These are phyloP conservation scores for Nemania bipapillata DNA, from an alignment of 2,329 filamentous ascomycete species.

Conservation along the genomic window DNA sequence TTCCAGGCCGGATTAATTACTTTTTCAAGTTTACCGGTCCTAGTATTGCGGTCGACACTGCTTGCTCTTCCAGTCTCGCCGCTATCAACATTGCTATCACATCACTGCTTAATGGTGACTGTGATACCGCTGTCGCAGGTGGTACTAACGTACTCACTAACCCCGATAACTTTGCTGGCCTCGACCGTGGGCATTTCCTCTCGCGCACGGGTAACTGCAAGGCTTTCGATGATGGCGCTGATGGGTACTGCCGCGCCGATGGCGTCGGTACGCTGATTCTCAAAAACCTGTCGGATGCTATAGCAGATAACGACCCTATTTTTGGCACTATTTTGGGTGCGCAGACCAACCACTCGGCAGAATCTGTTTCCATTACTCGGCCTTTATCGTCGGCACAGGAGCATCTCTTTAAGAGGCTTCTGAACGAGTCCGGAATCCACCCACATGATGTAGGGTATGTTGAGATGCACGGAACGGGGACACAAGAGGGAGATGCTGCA, in stretches of 20 bases:
- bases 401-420: neutral
- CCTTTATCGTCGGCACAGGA: constrained; percentile 60
- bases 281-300: constrained; percentile 51
- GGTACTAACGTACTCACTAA: constrained; percentile 72
- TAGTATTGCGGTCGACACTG: constrained; percentile 48
- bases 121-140: constrained; percentile 71
- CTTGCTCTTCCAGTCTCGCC: constrained; percentile 48
- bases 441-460: constrained; percentile 67
- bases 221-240: constrained; percentile 57
- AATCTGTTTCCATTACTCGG: constrained; percentile 76
- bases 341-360: constrained; percentile 76
- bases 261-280: constrained; percentile 42
- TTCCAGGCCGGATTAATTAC: constrained; percentile 54
- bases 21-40: constrained; percentile 52
- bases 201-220: constrained; percentile 60
- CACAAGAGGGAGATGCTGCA: constrained; percentile 74
- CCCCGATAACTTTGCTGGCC: constrained; percentile 70
- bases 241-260: constrained; percentile 58
- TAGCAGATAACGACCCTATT: constrained; percentile 59
- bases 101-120: constrained; percentile 70
- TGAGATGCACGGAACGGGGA: constrained; percentile 77
- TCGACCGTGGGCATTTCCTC: constrained; percentile 71
- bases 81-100: constrained; percentile 58
- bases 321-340: constrained; percentile 58
- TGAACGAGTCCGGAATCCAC: constrained; percentile 67